A percentile compares a stretch with the other conserved stretches of the same genome.
Conservation (phyloP, 352 stramenopile species). For the Globisporangium echinulatum region DNA sequence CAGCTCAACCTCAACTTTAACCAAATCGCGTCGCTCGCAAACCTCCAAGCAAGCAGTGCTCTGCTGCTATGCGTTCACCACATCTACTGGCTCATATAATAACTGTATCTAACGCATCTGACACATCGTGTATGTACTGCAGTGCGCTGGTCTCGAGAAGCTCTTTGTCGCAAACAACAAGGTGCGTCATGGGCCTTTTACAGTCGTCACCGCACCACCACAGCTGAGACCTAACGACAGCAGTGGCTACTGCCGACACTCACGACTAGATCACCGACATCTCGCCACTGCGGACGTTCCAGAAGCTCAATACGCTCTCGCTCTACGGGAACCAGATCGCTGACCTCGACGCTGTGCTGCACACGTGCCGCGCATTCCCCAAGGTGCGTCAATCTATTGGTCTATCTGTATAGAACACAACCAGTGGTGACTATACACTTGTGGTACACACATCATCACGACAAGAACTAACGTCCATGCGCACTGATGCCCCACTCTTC, state of each 20-base stretch:
- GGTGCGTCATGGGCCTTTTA: constrained; percentile 9
- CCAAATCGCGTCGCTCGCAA: constrained; percentile 37
- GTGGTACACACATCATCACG: background rate
- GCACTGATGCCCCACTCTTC: too few relatives aligned
- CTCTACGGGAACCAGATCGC: constrained; percentile 51
- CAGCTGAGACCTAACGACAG: background rate
- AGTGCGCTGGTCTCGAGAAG: constrained; percentile 57
- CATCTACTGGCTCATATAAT: background rate
- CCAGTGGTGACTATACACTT: background rate
- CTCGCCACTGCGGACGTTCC: constrained; percentile 30
- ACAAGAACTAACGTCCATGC: too few relatives aligned
- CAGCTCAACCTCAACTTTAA: constrained; percentile 76
- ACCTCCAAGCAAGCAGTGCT: constrained; percentile 26
- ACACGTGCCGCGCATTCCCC: constrained; percentile 40
- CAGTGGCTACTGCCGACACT: background rate
- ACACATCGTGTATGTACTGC: background rate
- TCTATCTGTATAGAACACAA: too few relatives aligned
- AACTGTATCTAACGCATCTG: too few relatives aligned
- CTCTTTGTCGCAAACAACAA: constrained; percentile 60
- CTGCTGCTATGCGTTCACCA: background rate
- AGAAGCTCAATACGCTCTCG: constrained; percentile 50
- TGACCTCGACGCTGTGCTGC: constrained; percentile 37
- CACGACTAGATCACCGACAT: constrained; percentile 40
- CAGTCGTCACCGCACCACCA: background rate
- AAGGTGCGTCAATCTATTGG: constrained; percentile 21